Conservation (phyloP, 2,329 filamentous ascomycete species). For the Capronia americana region DNA sequence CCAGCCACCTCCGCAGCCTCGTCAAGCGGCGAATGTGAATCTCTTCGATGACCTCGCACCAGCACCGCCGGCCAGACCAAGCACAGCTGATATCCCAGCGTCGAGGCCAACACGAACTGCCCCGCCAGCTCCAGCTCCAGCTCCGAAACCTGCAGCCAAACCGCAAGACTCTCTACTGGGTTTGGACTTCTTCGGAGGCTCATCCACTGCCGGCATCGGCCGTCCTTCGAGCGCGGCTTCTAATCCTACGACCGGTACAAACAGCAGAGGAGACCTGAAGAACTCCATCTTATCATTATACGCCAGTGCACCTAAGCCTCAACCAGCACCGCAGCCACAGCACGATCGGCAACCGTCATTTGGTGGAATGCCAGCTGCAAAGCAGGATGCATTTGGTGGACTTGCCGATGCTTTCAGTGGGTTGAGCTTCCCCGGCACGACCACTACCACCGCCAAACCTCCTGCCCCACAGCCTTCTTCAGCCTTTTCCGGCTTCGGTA, state of each 20-base stretch:
- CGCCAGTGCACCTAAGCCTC: slow-evolving; percentile 80
- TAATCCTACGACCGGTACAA: slow-evolving; percentile 61
- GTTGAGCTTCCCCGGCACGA: slow-evolving; percentile 64
- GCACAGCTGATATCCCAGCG: slow-evolving; percentile 71
- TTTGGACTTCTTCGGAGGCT: slow-evolving; percentile 85
- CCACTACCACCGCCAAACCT: slow-evolving; percentile 53
- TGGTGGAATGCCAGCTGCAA: slow-evolving; percentile 65
- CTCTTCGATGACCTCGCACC: slow-evolving; percentile 78
- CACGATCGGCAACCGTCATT: slow-evolving; percentile 70
- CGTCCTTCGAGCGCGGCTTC: slow-evolving; percentile 82
- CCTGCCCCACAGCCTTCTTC: slow-evolving; percentile 47
- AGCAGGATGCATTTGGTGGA: slow-evolving; percentile 64
- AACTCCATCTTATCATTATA: slow-evolving; percentile 97
- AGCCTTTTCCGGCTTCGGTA: slow-evolving; percentile 68
- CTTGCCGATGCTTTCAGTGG: slow-evolving; percentile 82
- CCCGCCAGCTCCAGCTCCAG: slow-evolving; percentile 66
- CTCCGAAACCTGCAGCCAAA: slow-evolving; percentile 60
- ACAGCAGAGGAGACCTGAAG: slow-evolving; percentile 90
- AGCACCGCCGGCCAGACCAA: slow-evolving; percentile 70
- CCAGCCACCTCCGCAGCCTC: slow-evolving; percentile 43
- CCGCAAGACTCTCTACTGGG: slow-evolving; percentile 85
- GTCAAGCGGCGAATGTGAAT: slow-evolving; percentile 67
- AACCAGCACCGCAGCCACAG: slow-evolving; percentile 59
- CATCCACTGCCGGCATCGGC: slow-evolving; percentile 68
- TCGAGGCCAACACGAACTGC: slow-evolving; percentile 66